Evolutionary conservation across 176 grass and related monocot species (phyloP), one percentile per base, ranked within the genome.

Genomic region (Lolium perenne): DNA sequence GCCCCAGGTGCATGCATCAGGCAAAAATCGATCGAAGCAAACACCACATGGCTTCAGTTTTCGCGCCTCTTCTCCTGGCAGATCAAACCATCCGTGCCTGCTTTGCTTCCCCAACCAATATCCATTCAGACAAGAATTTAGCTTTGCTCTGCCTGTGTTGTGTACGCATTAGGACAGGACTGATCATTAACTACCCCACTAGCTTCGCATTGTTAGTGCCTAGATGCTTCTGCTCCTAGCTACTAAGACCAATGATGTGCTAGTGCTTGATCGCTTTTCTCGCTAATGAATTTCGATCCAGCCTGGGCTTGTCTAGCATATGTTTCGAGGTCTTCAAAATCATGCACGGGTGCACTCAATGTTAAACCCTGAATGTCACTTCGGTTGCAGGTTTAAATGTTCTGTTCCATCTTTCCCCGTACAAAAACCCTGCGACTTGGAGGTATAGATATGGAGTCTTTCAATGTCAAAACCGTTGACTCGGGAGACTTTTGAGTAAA

Each of bases 241-340:
- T 73, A 71, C 64, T 6, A 22, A 61, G 76, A 62, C 13, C 85
- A 76, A 80, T 54, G 40, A 80, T 84, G 80, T 35, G 71, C 15
- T 62, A 5, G 23, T 79, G 74, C 74, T n/a, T 38, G 13, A 35
- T 66, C 48, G 62, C 6, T 10, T 82, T 46, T 72, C 4, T 58
- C 18, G 0, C 8, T 86, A 87, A 83, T 66, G 9, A 87, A 58
- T 1, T 79, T 17, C 15, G 38, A 80, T 87, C 80, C 75, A 87
- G 75, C 80, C 80, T 87, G 80, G 80, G 71, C 73, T 79, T 86
- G 82, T 86, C 67, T 86, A 73, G 53, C 35, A 62, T 82, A n/a
- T 46, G 29, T 69, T 32, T 57, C 38, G 6, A 20, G 9, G 73
- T 32, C 1, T 76, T 17, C 32, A 6, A 8, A 2, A 20, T 43